Percentiles rank a stretch among this genome's conserved stretches.
phyloP scores from a whole-genome alignment of 306 rosid genomes.

The Citrullus colocynthis region DNA sequence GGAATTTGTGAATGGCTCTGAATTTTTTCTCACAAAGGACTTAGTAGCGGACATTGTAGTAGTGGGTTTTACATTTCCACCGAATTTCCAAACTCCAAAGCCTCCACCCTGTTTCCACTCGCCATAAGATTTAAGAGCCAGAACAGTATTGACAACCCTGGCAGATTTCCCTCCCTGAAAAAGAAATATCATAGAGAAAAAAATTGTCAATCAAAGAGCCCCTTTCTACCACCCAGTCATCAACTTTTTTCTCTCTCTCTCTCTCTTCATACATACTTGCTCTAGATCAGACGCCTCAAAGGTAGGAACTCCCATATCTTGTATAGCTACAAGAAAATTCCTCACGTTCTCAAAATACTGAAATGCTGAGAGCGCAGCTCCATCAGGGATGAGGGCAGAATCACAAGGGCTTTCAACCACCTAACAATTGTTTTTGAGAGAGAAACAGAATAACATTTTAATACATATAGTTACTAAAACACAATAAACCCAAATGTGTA shows the following conservation, averaged over 20 bases:
- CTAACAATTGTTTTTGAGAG: slow-evolving; percentile 16
- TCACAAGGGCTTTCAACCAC: slow-evolving; percentile 90
- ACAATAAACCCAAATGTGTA: not conserved
- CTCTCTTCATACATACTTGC: slow-evolving; percentile 44
- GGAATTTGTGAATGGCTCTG: slow-evolving; percentile 76
- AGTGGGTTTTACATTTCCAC: slow-evolving; percentile 63
- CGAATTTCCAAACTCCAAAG: slow-evolving; percentile 77
- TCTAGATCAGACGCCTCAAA: slow-evolving; percentile 95
- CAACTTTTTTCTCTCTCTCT: not conserved
- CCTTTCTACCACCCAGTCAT: not conserved
- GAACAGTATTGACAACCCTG: slow-evolving; percentile 57
- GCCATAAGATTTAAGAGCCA: slow-evolving; percentile 77
- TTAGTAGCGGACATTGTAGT: slow-evolving; percentile 32
- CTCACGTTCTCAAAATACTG: slow-evolving; percentile 93
- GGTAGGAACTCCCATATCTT: slow-evolving; percentile 76
- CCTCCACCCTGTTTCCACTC: slow-evolving; percentile 85
- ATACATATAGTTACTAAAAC: not conserved
- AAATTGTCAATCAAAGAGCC: not conserved
- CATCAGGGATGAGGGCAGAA: slow-evolving; percentile 69
- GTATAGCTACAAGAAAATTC: slow-evolving; percentile 71
- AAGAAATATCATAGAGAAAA: slow-evolving; percentile 1
- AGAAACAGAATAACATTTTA: not conserved
- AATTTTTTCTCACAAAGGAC: slow-evolving; percentile 61
- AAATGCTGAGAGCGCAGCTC: slow-evolving; percentile 79
- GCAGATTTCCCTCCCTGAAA: slow-evolving; percentile 82